Evolutionary conservation across 768 basidiomycete genomes (phyloP).

Genomic region (Russula dissimulans): DNA sequence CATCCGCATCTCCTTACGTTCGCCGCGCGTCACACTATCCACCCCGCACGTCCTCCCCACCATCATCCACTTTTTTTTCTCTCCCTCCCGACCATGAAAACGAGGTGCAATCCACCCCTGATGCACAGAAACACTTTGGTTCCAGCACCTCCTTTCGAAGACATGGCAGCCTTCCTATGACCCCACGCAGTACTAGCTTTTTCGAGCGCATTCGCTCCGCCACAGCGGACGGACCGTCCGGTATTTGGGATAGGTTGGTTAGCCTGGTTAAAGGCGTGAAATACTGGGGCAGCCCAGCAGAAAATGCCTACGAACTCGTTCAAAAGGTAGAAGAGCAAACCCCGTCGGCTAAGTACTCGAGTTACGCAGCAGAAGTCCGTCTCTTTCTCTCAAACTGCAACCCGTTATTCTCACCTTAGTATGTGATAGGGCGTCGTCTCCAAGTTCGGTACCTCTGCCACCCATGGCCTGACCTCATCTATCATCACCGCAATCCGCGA

Average conservation of each 20-base stretch:
- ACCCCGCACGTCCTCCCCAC: slow-evolving; percentile 46
- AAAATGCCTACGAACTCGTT: slow-evolving; percentile 32
- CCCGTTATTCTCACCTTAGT: neutral
- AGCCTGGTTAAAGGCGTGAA: slow-evolving; percentile 33
- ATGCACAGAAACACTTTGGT: slow-evolving; percentile 67
- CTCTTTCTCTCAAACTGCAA: neutral
- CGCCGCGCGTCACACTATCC: slow-evolving; percentile 1
- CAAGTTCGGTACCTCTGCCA: slow-evolving; percentile 56
- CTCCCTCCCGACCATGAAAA: slow-evolving; percentile 40
- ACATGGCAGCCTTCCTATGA: slow-evolving; percentile 41
- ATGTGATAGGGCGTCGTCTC: slow-evolving; percentile 57
- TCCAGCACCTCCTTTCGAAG: slow-evolving; percentile 74
- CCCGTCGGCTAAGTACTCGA: slow-evolving; percentile 6
- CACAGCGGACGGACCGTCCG: slow-evolving; percentile 24
- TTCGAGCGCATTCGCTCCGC: slow-evolving; percentile 25
- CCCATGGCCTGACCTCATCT: slow-evolving; percentile 51
- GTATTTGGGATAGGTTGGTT: slow-evolving; percentile 39
- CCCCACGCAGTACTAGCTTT: slow-evolving; percentile 25
- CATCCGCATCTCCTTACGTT: slow-evolving; percentile 1
- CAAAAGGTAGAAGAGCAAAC: slow-evolving; percentile 2
- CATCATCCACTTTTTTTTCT: slow-evolving; percentile 75
- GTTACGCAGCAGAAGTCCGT: slow-evolving; percentile 5
- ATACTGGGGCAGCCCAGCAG: slow-evolving; percentile 28
- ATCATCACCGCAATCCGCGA: slow-evolving; percentile 56
- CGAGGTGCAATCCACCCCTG: slow-evolving; percentile 42